Evolutionary conservation across 768 basidiomycete species (phyloP).

Genomic region (Suillus paluster): DNA sequence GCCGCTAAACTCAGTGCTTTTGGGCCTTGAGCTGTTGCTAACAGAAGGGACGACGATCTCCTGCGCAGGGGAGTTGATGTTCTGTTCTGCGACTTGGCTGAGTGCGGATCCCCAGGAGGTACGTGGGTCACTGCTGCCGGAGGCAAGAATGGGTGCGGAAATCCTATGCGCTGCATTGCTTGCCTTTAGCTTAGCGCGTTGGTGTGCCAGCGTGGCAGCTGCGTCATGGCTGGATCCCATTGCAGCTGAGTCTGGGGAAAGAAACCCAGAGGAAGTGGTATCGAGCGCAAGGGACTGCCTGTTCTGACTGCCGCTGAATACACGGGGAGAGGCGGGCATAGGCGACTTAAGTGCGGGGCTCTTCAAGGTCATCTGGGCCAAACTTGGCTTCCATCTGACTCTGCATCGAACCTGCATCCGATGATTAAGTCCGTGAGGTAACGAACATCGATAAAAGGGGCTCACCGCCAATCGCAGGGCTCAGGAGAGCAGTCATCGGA

Average conservation of each 20-base stretch:
- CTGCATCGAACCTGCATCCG: slow-evolving; percentile 81
- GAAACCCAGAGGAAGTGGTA: slow-evolving; percentile 60
- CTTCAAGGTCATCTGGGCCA: slow-evolving; percentile 79
- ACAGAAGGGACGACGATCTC: slow-evolving; percentile 57
- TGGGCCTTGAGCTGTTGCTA: slow-evolving; percentile 64
- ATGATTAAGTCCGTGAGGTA: slow-evolving; percentile 10
- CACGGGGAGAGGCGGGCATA: slow-evolving; percentile 80
- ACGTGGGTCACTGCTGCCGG: slow-evolving; percentile 55
- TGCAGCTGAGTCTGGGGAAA: slow-evolving; percentile 85
- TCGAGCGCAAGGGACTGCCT: slow-evolving; percentile 80
- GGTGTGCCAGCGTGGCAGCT: slow-evolving; percentile 83
- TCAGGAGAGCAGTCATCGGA: slow-evolving; percentile 95
- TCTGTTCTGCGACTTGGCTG: slow-evolving; percentile 84
- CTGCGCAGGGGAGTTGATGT: slow-evolving; percentile 62
- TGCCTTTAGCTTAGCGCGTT: slow-evolving; percentile 88
- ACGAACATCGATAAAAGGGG: slow-evolving; percentile 11
- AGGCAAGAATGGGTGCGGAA: slow-evolving; percentile 79
- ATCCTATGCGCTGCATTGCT: slow-evolving; percentile 83
- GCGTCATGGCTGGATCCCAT: slow-evolving; percentile 53
- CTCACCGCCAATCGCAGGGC: slow-evolving; percentile 84
- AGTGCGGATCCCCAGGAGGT: slow-evolving; percentile 73
- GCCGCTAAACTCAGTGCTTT: slow-evolving; percentile 90
- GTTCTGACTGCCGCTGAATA: slow-evolving; percentile 63
- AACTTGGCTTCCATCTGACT: slow-evolving; percentile 96
- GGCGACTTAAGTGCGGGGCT: slow-evolving; percentile 87